Conservation (phyloP, 805 yeast genomes). For the Zygosaccharomyces gambellarensis region DNA sequence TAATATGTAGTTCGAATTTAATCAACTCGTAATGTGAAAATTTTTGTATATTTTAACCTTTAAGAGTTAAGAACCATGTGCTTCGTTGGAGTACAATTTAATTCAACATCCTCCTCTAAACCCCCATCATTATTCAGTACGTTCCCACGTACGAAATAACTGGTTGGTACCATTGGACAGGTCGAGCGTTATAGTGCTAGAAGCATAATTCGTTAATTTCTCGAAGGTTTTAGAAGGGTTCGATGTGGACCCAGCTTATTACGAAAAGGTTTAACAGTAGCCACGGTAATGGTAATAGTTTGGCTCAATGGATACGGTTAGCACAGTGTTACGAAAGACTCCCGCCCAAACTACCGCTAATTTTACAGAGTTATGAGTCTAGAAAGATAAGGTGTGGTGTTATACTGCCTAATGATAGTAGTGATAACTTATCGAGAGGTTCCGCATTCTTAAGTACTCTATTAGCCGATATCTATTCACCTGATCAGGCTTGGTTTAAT, state of each 20-base stretch:
- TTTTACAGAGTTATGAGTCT: slow-evolving; percentile 15
- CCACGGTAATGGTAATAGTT: too few species aligned
- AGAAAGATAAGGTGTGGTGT: slow-evolving; percentile 30
- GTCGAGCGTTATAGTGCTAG: neutral
- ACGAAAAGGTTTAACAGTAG: slow-evolving; percentile 6
- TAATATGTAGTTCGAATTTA: neutral
- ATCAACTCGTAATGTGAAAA: neutral
- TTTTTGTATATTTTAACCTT: neutral
- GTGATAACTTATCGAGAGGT: slow-evolving; percentile 8
- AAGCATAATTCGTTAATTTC: too few species aligned
- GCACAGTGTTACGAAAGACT: slow-evolving; percentile 24
- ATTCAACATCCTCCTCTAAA: too few species aligned
- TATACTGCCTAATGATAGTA: slow-evolving; percentile 14
- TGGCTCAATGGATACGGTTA: slow-evolving; percentile 10
- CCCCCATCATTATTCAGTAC: neutral
- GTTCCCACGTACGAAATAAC: neutral
- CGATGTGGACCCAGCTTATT: neutral
- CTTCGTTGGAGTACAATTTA: neutral
- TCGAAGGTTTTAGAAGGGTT: neutral
- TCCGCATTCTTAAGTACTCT: slow-evolving; percentile 26
- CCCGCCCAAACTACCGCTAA: slow-evolving; percentile 25
- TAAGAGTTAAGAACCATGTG: neutral
- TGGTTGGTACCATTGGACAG: neutral
- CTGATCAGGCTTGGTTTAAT: slow-evolving; percentile 32
- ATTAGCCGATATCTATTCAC: slow-evolving; percentile 33